phyloP scores from a whole-genome alignment of 257 asterid genomes.

The Penstemon barbatus region DNA sequence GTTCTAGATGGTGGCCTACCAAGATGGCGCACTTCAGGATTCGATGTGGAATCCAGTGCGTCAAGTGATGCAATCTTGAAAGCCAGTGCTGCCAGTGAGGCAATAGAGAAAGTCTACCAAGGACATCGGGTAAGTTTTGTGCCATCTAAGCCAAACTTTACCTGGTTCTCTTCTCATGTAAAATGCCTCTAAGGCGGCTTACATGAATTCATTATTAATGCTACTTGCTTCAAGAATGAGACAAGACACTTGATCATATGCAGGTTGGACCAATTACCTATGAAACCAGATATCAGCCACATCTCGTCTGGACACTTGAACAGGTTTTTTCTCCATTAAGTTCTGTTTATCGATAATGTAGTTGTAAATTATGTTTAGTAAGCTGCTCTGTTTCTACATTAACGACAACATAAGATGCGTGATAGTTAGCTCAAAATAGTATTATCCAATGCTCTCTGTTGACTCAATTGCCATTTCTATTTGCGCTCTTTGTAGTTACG shows the following conservation, averaged over 20 bases:
- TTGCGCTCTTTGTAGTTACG: neutral
- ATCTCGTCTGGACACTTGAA: constrained; percentile 88
- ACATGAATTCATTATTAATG: constrained; percentile 1
- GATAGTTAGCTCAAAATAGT: neutral
- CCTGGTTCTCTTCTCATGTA: neutral
- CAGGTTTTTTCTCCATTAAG: constrained; percentile 49
- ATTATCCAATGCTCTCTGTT: neutral
- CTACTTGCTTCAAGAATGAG: constrained; percentile 21
- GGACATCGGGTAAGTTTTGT: constrained; percentile 51
- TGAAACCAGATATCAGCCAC: constrained; percentile 70
- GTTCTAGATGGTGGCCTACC: constrained; percentile 96
- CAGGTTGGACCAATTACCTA: constrained; percentile 89
- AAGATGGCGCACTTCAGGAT: constrained; percentile 91
- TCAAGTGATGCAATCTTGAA: constrained; percentile 90
- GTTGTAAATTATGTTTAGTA: neutral
- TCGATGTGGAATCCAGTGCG: constrained; percentile 89
- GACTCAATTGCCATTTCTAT: neutral
- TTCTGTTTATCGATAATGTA: constrained; percentile 1
- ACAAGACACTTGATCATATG: constrained; percentile 28
- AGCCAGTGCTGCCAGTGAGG: constrained; percentile 99
- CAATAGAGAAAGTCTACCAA: constrained; percentile 86
- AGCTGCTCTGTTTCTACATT: neutral
- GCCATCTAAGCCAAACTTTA: neutral
- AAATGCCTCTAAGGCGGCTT: constrained; percentile 5
- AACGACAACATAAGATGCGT: neutral